Evolutionary conservation across 1,284 basidiomycete genomes (phyloP).

Genomic region (Flammula alnicola): DNA sequence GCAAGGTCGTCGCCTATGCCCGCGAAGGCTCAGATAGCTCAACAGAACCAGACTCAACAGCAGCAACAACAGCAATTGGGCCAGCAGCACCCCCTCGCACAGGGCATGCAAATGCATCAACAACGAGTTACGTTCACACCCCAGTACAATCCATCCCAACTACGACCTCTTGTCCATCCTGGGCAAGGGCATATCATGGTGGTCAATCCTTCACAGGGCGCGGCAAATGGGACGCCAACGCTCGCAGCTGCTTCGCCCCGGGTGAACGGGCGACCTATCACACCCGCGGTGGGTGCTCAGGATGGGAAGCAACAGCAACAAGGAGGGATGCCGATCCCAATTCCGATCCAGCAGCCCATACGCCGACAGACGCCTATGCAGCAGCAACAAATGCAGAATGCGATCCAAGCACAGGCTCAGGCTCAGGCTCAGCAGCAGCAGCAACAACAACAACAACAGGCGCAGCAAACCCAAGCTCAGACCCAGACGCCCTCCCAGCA

Average conservation of each 20-base stretch:
- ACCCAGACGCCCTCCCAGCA: conserved; percentile 9
- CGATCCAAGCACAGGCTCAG: conserved; percentile 13
- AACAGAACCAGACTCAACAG: conserved; percentile 19
- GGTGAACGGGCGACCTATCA: conserved; percentile 22
- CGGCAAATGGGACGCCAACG: conserved; percentile 17
- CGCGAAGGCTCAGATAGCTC: conserved; percentile 28
- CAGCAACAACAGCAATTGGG: conserved; percentile 14
- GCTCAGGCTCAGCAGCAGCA: conserved; percentile 12
- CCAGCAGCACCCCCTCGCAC: neutral
- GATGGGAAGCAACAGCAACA: conserved; percentile 17
- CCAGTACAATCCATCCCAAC: conserved; percentile 27
- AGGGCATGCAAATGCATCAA: conserved; percentile 20
- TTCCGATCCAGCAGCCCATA: conserved; percentile 13
- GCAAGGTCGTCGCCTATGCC: conserved; percentile 25
- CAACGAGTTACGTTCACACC: conserved; percentile 25
- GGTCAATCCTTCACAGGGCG: neutral
- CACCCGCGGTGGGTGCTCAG: conserved; percentile 21
- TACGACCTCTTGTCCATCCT: conserved; percentile 29
- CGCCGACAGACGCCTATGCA: conserved; percentile 18
- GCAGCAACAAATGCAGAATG: conserved; percentile 12
- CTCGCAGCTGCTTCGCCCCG: conserved; percentile 24
- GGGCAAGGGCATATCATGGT: conserved; percentile 18
- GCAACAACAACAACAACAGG: conserved; percentile 13
- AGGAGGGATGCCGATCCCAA: conserved; percentile 11
- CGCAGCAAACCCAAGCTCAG: conserved; percentile 5